phyloP scores from a whole-genome alignment of 257 asterid genomes.

The Primulina tabacum region DNA sequence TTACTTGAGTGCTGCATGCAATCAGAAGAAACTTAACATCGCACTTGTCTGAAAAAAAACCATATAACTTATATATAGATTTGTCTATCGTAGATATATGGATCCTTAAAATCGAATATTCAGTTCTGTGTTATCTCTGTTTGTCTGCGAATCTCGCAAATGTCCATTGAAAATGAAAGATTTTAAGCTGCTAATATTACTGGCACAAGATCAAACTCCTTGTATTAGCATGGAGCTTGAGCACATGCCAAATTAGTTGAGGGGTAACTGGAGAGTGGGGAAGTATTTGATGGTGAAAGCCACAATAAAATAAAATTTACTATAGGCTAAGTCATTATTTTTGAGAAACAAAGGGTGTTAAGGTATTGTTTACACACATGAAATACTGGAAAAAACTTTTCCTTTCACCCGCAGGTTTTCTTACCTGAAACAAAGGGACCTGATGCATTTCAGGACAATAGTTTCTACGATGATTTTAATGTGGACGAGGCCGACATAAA shows the following conservation, averaged over 20 bases:
- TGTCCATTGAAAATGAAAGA: not conserved
- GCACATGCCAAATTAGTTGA: not conserved
- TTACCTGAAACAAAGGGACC: constrained; percentile 47
- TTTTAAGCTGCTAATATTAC: not conserved
- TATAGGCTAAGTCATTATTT: not conserved
- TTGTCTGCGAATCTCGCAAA: not conserved
- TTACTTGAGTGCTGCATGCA: constrained; percentile 9
- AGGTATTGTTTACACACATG: not conserved
- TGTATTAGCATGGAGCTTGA: too few species aligned
- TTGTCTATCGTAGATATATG: not conserved
- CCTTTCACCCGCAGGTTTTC: constrained; percentile 43
- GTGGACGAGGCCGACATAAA: constrained; percentile 69
- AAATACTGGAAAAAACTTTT: constrained; percentile 14
- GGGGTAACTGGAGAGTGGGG: not conserved
- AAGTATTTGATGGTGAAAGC: not conserved
- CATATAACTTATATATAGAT: not conserved
- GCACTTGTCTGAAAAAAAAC: not conserved
- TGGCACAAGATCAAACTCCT: not conserved
- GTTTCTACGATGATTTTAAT: constrained; percentile 49
- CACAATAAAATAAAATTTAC: not conserved
- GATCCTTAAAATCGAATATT: not conserved
- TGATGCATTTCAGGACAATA: constrained; percentile 35
- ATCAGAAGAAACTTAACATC: not conserved
- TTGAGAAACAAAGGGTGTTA: not conserved
- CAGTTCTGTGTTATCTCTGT: not conserved